Conservation (phyloP, 192 early-diverging fungal species). For the Linderina pennispora region DNA sequence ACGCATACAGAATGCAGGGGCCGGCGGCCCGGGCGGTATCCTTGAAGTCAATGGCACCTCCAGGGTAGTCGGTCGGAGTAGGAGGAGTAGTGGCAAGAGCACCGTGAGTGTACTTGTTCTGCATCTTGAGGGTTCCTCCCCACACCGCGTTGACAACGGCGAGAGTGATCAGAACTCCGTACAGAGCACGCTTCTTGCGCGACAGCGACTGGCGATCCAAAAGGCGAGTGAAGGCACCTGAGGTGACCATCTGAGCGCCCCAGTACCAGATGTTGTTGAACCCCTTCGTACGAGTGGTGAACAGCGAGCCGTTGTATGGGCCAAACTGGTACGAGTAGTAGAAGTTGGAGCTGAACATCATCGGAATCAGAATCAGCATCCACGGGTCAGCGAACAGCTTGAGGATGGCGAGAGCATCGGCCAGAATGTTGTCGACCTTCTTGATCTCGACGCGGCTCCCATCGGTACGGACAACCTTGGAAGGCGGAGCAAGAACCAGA, state of each 20-base stretch:
- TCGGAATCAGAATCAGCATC: constrained; percentile 60
- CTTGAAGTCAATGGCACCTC: constrained; percentile 37
- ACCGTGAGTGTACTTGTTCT: constrained; percentile 44
- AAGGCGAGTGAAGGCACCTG: constrained; percentile 52
- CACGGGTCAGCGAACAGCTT: constrained; percentile 54
- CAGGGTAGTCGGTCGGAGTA: constrained; percentile 11
- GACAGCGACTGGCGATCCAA: constrained; percentile 49
- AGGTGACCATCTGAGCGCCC: constrained; percentile 62
- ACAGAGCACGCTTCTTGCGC: constrained; percentile 53
- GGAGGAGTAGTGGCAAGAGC: not conserved
- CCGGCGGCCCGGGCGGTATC: constrained; percentile 45
- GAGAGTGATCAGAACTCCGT: constrained; percentile 41
- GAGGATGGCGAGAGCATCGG: constrained; percentile 48
- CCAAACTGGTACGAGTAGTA: constrained; percentile 72
- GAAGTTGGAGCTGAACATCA: constrained; percentile 68
- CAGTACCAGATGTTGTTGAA: constrained; percentile 70
- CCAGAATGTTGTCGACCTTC: constrained; percentile 54
- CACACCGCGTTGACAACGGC: constrained; percentile 46
- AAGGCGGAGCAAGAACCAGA: constrained; percentile 50
- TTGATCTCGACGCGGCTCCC: constrained; percentile 53
- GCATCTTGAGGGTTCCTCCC: constrained; percentile 53
- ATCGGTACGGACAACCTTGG: constrained; percentile 54
- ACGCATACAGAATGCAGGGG: constrained; percentile 57
- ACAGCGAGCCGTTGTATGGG: constrained; percentile 57
- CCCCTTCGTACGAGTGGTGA: constrained; percentile 56